Evolutionary conservation across 345 rosid species (phyloP).

Genomic region (Gossypium arboreum): DNA sequence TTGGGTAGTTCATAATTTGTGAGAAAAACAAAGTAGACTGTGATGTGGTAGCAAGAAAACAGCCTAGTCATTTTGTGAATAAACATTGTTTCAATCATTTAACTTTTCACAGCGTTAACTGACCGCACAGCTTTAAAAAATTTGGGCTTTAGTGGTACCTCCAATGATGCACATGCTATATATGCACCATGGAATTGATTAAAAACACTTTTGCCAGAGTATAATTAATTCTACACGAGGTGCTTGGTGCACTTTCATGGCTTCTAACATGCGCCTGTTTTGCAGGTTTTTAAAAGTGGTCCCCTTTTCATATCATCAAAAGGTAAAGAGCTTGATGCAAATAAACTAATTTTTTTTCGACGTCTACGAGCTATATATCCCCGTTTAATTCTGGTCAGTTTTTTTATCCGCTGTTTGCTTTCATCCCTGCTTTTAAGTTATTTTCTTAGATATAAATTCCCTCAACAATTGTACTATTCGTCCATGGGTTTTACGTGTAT

Average conservation of each 20-base stretch:
- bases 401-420: background rate
- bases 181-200: background rate
- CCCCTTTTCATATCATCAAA: slow-evolving; percentile 96
- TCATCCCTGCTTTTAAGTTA: slow-evolving; percentile 1
- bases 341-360: too few relatives aligned
- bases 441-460: background rate
- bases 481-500: background rate
- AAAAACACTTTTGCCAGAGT: background rate
- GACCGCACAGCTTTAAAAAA: background rate
- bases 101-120: background rate
- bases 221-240: background rate
- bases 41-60: background rate
- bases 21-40: background rate
- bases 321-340: too few relatives aligned
- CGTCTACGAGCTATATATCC: too few relatives aligned
- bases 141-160: slow-evolving; percentile 7
- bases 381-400: too few relatives aligned
- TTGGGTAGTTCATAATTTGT: background rate
- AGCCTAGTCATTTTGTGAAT: background rate
- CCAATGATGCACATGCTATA: background rate
- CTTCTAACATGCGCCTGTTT: slow-evolving; percentile 14
- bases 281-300: slow-evolving; percentile 94
- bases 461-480: background rate
- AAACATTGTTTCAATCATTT: background rate
- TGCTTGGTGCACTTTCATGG: background rate